These are phyloP conservation scores for Fusarium nanum DNA, from an alignment of 2,329 filamentous ascomycete genomes.

Conservation along the genomic window DNA sequence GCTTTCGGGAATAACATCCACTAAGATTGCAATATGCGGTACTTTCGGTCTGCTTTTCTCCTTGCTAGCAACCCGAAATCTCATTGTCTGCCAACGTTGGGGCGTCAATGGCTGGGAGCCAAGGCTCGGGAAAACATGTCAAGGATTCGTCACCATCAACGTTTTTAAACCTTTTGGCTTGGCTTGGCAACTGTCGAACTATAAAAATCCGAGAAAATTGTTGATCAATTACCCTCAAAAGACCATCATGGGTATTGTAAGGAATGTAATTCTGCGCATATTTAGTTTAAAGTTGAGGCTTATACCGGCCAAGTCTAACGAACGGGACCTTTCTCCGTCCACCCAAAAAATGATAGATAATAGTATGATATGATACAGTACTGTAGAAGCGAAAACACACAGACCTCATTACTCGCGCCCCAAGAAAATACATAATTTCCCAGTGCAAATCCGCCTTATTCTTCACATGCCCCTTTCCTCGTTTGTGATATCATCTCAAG, in stretches of 20 bases:
- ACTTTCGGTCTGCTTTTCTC: neutral
- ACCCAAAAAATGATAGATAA: neutral
- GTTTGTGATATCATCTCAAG: constrained; percentile 13
- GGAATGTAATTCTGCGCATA: constrained; percentile 32
- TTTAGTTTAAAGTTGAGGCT: constrained; percentile 30
- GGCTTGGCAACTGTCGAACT: neutral
- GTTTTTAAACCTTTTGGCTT: constrained; percentile 1
- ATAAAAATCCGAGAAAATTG: constrained; percentile 1
- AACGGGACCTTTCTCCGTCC: constrained; percentile 4
- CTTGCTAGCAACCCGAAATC: neutral
- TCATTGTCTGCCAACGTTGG: neutral
- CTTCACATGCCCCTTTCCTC: constrained; percentile 18
- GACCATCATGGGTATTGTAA: constrained; percentile 13
- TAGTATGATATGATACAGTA: neutral
- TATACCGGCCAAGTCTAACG: constrained; percentile 22
- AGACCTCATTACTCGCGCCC: constrained; percentile 11
- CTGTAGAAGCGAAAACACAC: constrained; percentile 1
- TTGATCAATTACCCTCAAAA: constrained; percentile 8
- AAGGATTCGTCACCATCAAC: constrained; percentile 13
- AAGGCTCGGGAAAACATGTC: neutral
- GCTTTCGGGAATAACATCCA: neutral
- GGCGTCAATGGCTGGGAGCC: neutral
- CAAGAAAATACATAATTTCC: constrained; percentile 2
- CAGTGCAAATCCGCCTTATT: constrained; percentile 8
- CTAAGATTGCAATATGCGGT: neutral